phyloP scores from a whole-genome alignment of 257 asterid genomes.

The Solanum clarkiae region DNA sequence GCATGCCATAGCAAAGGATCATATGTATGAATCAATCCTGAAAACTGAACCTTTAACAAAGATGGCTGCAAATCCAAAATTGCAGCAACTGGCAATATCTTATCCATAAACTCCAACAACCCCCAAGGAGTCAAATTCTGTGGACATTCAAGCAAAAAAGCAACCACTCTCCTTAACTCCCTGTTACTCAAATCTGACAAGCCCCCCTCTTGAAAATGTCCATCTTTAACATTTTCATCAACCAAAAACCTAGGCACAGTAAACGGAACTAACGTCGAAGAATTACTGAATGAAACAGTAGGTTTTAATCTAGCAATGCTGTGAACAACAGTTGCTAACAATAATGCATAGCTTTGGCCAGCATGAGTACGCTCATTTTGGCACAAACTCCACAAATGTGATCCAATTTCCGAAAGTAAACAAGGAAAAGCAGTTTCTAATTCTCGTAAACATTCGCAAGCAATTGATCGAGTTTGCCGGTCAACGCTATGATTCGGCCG shows the following conservation, averaged over 20 bases:
- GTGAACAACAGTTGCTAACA: slow-evolving; percentile 36
- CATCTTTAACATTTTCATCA: slow-evolving; percentile 17
- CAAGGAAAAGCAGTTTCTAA: slow-evolving; percentile 79
- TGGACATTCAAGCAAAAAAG: slow-evolving; percentile 76
- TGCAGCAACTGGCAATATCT: slow-evolving; percentile 54
- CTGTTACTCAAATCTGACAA: slow-evolving; percentile 17
- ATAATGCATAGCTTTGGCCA: slow-evolving; percentile 51
- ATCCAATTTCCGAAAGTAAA: slow-evolving; percentile 51
- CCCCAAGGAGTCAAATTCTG: slow-evolving; percentile 64
- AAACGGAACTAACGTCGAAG: slow-evolving; percentile 62
- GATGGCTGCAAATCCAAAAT: slow-evolving; percentile 82
- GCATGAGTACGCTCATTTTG: slow-evolving; percentile 88
- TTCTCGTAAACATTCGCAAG: slow-evolving; percentile 88
- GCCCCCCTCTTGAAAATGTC: slow-evolving; percentile 41
- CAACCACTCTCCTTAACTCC: slow-evolving; percentile 70
- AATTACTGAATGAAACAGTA: slow-evolving; percentile 33
- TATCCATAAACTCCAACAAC: slow-evolving; percentile 55
- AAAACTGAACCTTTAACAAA: slow-evolving; percentile 76
- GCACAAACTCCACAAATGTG: slow-evolving; percentile 65
- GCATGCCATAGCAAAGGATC: slow-evolving; percentile 83
- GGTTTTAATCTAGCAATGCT: slow-evolving; percentile 42
- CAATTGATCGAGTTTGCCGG: slow-evolving; percentile 67
- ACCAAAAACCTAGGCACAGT: slow-evolving; percentile 42
- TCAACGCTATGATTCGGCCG: slow-evolving; percentile 86
- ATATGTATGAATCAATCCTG: slow-evolving; percentile 64